phyloP scores from a whole-genome alignment of 345 rosid genomes.

The Aethionema arabicum region DNA sequence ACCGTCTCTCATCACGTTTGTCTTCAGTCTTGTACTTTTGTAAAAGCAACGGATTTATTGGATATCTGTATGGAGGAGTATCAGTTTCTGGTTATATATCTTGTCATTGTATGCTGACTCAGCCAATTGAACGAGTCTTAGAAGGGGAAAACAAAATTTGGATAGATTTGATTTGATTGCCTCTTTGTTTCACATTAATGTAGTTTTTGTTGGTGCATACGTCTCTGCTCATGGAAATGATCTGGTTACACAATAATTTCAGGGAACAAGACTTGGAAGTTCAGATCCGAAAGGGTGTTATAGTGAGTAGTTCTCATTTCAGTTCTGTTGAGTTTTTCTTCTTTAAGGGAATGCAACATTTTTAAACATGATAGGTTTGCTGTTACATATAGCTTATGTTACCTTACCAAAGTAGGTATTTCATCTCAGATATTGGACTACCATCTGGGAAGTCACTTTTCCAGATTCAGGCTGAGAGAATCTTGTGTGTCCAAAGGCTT shows the following conservation, averaged over 20 bases:
- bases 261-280: slow-evolving; percentile 99
- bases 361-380: neutral
- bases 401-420: slow-evolving; percentile 10
- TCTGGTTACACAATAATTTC: slow-evolving; percentile 35
- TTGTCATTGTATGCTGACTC: slow-evolving; percentile 2
- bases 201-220: slow-evolving; percentile 12
- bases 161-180: slow-evolving; percentile 2
- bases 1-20: neutral
- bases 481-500: slow-evolving; percentile 79
- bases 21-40: neutral
- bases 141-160: neutral
- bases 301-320: slow-evolving; percentile 58
- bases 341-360: slow-evolving; percentile 12
- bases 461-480: slow-evolving; percentile 96
- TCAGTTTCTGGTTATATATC: neutral
- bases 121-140: neutral
- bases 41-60: neutral
- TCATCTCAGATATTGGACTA: slow-evolving; percentile 78
- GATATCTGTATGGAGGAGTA: slow-evolving; percentile 7
- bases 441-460: slow-evolving; percentile 98
- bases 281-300: slow-evolving; percentile 98
- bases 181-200: neutral
- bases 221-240: neutral
- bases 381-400: slow-evolving; percentile 16
- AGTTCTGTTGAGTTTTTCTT: neutral